These are phyloP conservation scores for Cucurbita ficifolia DNA, from an alignment of 306 rosid genomes.

Conservation along the genomic window DNA sequence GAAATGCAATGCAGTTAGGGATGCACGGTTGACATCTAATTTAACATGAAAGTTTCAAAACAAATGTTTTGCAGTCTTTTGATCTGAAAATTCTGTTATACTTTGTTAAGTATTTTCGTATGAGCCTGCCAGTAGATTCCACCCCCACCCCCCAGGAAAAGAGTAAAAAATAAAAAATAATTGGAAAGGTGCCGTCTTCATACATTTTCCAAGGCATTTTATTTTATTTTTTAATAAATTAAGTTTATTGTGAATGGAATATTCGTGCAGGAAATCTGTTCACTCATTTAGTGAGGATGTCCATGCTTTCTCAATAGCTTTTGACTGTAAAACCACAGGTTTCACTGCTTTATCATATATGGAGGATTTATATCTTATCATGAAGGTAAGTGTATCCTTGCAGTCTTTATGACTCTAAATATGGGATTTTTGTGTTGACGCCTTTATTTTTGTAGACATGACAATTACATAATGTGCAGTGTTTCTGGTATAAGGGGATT, in stretches of 20 bases:
- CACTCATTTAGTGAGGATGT: conserved; percentile 49
- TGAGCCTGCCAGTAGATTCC: no score
- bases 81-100: no score
- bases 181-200: no score
- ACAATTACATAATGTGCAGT: neutral
- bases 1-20: neutral
- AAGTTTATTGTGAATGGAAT: conserved; percentile 16
- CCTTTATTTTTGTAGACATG: neutral
- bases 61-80: neutral
- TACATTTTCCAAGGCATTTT: neutral
- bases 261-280: conserved; percentile 45
- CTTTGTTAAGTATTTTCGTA: no score
- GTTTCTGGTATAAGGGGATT: neutral
- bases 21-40: neutral
- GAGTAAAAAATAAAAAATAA: no score
- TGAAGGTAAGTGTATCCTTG: conserved; percentile 33
- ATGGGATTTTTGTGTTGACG: neutral
- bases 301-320: conserved; percentile 39
- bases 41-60: neutral
- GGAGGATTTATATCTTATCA: conserved; percentile 59
- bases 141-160: no score
- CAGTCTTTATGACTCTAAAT: conserved; percentile 5
- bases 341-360: conserved; percentile 46
- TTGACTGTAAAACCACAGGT: conserved; percentile 38
- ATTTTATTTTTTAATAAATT: neutral